Conservation (phyloP, 2,329 filamentous ascomycete species). For the Chaetothyriales sp. region DNA sequence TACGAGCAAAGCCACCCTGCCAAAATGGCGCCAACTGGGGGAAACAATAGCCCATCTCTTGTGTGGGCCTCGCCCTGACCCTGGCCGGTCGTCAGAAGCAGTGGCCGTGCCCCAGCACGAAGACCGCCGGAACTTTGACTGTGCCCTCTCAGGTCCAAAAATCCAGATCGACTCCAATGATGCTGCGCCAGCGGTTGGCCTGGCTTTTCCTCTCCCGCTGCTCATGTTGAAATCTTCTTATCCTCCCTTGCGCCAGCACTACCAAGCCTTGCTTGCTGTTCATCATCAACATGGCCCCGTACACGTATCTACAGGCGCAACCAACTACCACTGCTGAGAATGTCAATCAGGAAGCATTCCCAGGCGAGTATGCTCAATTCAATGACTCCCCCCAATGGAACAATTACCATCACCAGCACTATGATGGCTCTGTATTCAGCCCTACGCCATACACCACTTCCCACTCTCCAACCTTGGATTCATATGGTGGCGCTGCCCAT, state of each 20-base stretch:
- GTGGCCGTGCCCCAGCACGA: background rate
- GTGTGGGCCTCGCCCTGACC: background rate
- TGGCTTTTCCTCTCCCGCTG: background rate
- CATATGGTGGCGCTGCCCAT: slow-evolving; percentile 8
- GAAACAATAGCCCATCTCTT: background rate
- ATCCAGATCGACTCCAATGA: background rate
- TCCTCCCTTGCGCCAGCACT: background rate
- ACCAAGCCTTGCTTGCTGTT: too few relatives aligned
- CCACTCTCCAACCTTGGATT: background rate
- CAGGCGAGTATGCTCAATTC: background rate
- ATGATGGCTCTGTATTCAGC: background rate
- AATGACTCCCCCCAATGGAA: background rate
- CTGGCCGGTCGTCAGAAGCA: too few relatives aligned
- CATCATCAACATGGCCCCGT: background rate
- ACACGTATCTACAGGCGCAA: background rate
- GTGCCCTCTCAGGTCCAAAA: background rate
- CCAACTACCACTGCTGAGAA: background rate
- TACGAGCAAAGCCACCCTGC: background rate
- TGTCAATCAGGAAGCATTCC: background rate
- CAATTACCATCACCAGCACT: background rate
- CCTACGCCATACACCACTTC: background rate
- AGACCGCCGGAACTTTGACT: background rate
- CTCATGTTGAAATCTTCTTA: background rate
- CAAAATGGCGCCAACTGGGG: background rate
- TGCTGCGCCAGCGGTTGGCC: background rate